Evolutionary conservation across 768 basidiomycete species (phyloP), one percentile per base, ranked within the genome.

Genomic region (Lyophyllum atratum): DNA sequence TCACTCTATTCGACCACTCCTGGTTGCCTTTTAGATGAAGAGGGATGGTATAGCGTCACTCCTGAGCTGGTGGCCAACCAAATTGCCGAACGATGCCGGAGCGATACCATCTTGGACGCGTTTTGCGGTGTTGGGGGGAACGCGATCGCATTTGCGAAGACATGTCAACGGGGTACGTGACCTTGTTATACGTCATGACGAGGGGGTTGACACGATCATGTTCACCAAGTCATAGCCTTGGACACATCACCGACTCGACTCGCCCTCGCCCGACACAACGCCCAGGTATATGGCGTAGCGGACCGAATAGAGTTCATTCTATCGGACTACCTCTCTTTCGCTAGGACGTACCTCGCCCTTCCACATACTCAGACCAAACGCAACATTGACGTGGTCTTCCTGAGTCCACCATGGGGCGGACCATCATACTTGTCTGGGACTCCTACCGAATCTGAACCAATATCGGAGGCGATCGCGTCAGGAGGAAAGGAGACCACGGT

Each of bases 71-170:
- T 99, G n/a, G 97, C 95, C 8, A 73, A 84, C 58, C 95, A 93
- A 69, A 98, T 98, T 44, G 96, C 97, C 0, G 90, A 96, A 62
- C 79, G 95, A 22, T 97, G 96, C 76, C 83, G 90, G 8, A 93
- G 89, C 60, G 85, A 85, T 59, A 88, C 87, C 3, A 79, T 97
- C 58, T 78, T 96, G 33, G 97, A 98, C 67, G 93, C 95, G 0
- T 99, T 98, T 70, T 98, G 95, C 66, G 97, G 97, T 1, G 95
- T 98, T 0, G 97, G 97, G 25, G 97, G 96, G 15, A 99, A 99
- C 66, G 85, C 96, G 0, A 98, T 99, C 55, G 93, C 95, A 3
- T 98, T 99, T 72, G 97, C 97, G 2, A 85, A 89, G 69, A 97
- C 95, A 2, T 99, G 97, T 74, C 91, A 96, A 69, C 76, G 91